Percentiles rank a stretch among this genome's conserved stretches.
phyloP scores from a whole-genome alignment of 179 eudicot genomes.

The Beta lomatogona region DNA sequence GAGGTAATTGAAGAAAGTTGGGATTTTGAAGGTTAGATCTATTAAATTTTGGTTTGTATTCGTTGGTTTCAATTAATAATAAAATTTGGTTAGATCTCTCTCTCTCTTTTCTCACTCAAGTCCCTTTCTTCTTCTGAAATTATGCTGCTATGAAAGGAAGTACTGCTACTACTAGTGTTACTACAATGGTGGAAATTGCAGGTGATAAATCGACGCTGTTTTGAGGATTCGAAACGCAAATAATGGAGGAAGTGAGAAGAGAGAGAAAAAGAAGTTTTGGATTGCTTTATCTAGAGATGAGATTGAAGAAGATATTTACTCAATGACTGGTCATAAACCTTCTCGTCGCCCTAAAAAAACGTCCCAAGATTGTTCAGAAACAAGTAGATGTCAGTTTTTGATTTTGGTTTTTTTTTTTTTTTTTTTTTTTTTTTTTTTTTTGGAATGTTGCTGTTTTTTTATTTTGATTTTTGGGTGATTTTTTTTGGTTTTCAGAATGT shows the following conservation, averaged over 20 bases:
- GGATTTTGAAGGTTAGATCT: too few species aligned
- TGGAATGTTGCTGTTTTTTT: background rate
- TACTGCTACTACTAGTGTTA: too few species aligned
- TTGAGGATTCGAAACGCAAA: too few species aligned
- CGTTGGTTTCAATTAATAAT: too few species aligned
- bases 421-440: background rate
- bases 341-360: slow-evolving; percentile 41
- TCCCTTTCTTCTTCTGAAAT: too few species aligned
- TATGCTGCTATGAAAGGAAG: background rate
- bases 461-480: background rate
- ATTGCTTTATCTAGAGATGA: slow-evolving; percentile 42
- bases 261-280: too few species aligned
- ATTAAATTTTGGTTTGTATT: too few species aligned
- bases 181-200: background rate
- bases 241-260: too few species aligned
- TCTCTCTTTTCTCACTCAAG: too few species aligned
- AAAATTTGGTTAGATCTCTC: too few species aligned
- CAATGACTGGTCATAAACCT: slow-evolving; percentile 38
- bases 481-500: slow-evolving; percentile 31
- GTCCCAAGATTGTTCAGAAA: slow-evolving; percentile 41
- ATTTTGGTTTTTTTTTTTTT: background rate
- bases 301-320: slow-evolving; percentile 45
- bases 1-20: too few species aligned
- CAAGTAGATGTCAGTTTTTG: slow-evolving; percentile 36
- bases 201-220: slow-evolving; percentile 15